These are phyloP conservation scores for Ogataea allantospora DNA, from an alignment of 805 yeast species.

Conservation along the genomic window DNA sequence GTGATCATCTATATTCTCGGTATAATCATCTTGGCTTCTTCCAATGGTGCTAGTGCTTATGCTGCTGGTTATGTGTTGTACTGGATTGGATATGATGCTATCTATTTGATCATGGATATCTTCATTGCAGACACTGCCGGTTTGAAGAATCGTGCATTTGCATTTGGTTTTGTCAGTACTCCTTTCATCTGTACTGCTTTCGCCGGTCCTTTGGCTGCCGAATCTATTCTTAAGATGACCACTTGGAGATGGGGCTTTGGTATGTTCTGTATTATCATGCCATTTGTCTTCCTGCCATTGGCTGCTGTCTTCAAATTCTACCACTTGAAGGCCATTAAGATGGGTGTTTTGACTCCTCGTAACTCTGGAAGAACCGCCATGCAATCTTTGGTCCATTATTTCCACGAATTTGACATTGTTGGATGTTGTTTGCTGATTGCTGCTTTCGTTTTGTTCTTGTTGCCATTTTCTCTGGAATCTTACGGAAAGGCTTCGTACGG, in stretches of 20 bases:
- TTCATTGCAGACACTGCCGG: slow-evolving; percentile 32
- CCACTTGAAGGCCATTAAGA: slow-evolving; percentile 29
- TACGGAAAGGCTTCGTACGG: slow-evolving; percentile 33
- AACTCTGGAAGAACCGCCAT: slow-evolving; percentile 18
- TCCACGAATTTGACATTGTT: slow-evolving; percentile 37
- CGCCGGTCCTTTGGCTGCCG: slow-evolving; percentile 31
- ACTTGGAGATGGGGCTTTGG: slow-evolving; percentile 58
- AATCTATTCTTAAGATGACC: slow-evolving; percentile 39
- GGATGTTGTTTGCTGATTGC: slow-evolving; percentile 36
- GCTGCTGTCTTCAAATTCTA: slow-evolving; percentile 28
- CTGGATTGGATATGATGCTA: slow-evolving; percentile 32
- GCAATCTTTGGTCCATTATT: slow-evolving; percentile 23
- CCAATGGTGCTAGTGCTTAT: slow-evolving; percentile 27
- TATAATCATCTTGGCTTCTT: slow-evolving; percentile 29
- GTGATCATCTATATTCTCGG: slow-evolving; percentile 26
- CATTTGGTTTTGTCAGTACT: slow-evolving; percentile 30
- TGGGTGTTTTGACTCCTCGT: slow-evolving; percentile 20
- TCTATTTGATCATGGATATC: slow-evolving; percentile 28
- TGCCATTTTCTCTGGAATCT: slow-evolving; percentile 38
- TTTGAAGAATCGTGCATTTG: slow-evolving; percentile 32
- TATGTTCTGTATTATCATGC: slow-evolving; percentile 46
- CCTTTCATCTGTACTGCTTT: slow-evolving; percentile 36
- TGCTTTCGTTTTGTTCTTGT: slow-evolving; percentile 35
- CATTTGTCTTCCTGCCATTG: slow-evolving; percentile 35
- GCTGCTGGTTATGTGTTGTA: slow-evolving; percentile 34